A percentile compares a stretch with the other conserved stretches of the same genome.
Conservation (phyloP, 2,329 filamentous ascomycete genomes). For the Pezicula carpinea region DNA sequence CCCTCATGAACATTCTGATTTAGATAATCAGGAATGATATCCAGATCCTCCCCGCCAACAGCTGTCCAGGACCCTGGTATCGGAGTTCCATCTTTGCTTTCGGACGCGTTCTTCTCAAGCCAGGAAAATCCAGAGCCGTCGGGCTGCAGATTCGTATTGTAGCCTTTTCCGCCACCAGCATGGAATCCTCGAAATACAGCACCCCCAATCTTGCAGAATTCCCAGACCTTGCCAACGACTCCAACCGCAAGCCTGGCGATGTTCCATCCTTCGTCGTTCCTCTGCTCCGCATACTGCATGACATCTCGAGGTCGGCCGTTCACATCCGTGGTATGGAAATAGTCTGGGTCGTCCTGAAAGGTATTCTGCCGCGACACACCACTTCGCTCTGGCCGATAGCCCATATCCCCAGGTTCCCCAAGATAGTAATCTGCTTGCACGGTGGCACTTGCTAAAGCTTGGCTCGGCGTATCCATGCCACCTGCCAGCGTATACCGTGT, state of each 20-base stretch:
- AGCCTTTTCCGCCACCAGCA: conserved; percentile 74
- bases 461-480: conserved; percentile 42
- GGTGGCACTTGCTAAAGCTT: conserved; percentile 23
- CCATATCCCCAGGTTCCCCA: conserved; percentile 31
- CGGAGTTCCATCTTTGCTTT: conserved; percentile 21
- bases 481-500: conserved; percentile 45
- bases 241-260: conserved; percentile 53
- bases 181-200: conserved; percentile 76
- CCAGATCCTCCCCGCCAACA: conserved; percentile 12
- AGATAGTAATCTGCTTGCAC: conserved; percentile 29
- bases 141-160: conserved; percentile 30
- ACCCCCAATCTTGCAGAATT: conserved; percentile 66
- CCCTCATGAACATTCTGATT: conserved; percentile 28
- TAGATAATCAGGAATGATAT: conserved; percentile 40
- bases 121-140: neutral
- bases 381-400: conserved; percentile 23
- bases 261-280: conserved; percentile 54
- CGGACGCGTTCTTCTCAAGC: conserved; percentile 16
- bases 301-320: conserved; percentile 11
- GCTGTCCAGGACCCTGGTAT: conserved; percentile 12
- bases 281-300: conserved; percentile 19
- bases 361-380: neutral
- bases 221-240: conserved; percentile 74
- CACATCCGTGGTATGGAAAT: conserved; percentile 18
- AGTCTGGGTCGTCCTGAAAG: conserved; percentile 2